Percentiles rank a stretch among this genome's conserved stretches.
Conservation (phyloP, 352 stramenopile genomes). For the Pythium dissotocum region DNA sequence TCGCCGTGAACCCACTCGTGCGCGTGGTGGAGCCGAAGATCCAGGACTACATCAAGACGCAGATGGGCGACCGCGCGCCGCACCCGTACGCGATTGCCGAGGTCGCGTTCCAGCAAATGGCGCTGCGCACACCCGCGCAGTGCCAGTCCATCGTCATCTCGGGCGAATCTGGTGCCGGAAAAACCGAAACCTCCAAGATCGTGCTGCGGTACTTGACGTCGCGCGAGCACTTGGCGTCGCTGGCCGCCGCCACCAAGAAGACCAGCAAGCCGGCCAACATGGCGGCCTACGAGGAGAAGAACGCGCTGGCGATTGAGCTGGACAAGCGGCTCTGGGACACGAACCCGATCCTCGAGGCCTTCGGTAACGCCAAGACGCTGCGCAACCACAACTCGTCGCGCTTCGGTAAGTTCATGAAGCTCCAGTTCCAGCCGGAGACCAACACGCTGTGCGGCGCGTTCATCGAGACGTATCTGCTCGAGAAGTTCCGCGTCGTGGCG, state of each 20-base stretch:
- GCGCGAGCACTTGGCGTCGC: slow-evolving; percentile 58
- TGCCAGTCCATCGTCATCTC: slow-evolving; percentile 90
- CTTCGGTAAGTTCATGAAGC: slow-evolving; percentile 91
- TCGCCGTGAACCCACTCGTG: slow-evolving; percentile 86
- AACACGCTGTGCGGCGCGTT: slow-evolving; percentile 78
- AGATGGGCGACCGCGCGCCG: slow-evolving; percentile 82
- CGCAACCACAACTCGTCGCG: slow-evolving; percentile 88
- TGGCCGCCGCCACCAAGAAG: slow-evolving; percentile 36
- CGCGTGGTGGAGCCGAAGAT: slow-evolving; percentile 81
- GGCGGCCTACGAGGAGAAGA: slow-evolving; percentile 35
- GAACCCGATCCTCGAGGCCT: slow-evolving; percentile 88
- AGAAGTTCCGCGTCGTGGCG: slow-evolving; percentile 89
- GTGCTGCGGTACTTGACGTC: slow-evolving; percentile 87
- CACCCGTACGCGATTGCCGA: slow-evolving; percentile 85
- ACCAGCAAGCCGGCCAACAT: slow-evolving; percentile 17
- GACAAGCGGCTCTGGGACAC: slow-evolving; percentile 88
- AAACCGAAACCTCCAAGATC: slow-evolving; percentile 90
- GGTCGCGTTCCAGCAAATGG: slow-evolving; percentile 90
- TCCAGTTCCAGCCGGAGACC: slow-evolving; percentile 78
- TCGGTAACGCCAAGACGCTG: slow-evolving; percentile 88
- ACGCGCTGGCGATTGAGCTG: slow-evolving; percentile 73
- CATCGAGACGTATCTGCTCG: slow-evolving; percentile 88
- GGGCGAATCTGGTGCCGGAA: slow-evolving; percentile 83
- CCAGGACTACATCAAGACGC: slow-evolving; percentile 87
- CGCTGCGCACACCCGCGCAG: slow-evolving; percentile 71